A percentile compares a stretch with the other conserved stretches of the same genome.
phyloP scores from a whole-genome alignment of 176 grass and related monocot species.

The Phoenix roebelenii region DNA sequence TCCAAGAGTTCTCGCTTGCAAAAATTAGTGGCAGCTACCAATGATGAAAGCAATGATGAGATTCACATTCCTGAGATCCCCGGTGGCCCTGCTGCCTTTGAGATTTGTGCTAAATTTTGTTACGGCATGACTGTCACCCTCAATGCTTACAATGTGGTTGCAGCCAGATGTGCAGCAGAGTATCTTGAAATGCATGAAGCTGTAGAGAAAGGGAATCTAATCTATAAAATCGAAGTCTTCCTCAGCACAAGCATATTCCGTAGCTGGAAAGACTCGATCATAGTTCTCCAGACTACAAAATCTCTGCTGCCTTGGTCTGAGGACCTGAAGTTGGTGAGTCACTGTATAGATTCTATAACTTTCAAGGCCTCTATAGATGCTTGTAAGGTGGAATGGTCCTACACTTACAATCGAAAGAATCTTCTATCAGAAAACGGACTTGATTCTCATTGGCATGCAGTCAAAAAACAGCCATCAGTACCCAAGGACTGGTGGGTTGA shows the following conservation, averaged over 20 bases:
- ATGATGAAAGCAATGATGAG: constrained; percentile 44
- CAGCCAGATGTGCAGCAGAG: constrained; percentile 77
- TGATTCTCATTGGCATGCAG: constrained; percentile 53
- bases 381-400: constrained; percentile 94
- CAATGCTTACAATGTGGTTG: constrained; percentile 88
- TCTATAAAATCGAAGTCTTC: constrained; percentile 92
- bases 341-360: constrained; percentile 90
- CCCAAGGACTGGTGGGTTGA: constrained; percentile 98
- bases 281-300: constrained; percentile 84
- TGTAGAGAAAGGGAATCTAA: constrained; percentile 84
- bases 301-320: constrained; percentile 80
- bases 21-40: constrained; percentile 52
- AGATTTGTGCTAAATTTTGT: constrained; percentile 94
- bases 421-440: constrained; percentile 52
- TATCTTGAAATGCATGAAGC: constrained; percentile 93
- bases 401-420: constrained; percentile 79
- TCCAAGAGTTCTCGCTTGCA: constrained; percentile 80
- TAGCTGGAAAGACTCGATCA: constrained; percentile 96
- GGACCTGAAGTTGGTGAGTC: constrained; percentile 72
- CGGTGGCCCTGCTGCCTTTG: constrained; percentile 78
- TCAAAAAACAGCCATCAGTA: constrained; percentile 52
- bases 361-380: constrained; percentile 64
- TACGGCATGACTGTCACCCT: constrained; percentile 76
- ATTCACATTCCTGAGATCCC: constrained; percentile 77
- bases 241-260: constrained; percentile 69